A percentile compares a stretch with the other conserved stretches of the same genome.
These are phyloP conservation scores for Nematodospora anomalae DNA, from an alignment of 1,139 yeast species.

Conservation along the genomic window DNA sequence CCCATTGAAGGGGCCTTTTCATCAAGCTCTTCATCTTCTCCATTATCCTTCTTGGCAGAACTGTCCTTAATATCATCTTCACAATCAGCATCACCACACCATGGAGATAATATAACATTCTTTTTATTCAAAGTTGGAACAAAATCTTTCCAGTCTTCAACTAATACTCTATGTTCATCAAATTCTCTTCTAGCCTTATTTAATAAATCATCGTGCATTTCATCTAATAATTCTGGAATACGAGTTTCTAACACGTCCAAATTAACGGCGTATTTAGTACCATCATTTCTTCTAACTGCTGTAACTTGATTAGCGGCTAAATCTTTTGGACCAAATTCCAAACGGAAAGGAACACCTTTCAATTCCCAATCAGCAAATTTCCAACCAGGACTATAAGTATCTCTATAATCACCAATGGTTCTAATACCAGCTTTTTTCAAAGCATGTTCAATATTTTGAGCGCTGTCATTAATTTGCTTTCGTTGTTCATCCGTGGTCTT, in stretches of 20 bases:
- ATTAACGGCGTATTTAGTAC: conserved; percentile 67
- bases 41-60: conserved; percentile 80
- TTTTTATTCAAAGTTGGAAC: conserved; percentile 90
- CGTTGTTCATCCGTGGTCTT: conserved; percentile 80
- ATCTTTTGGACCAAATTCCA: conserved; percentile 97
- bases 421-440: conserved; percentile 64
- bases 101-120: conserved; percentile 89
- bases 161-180: conserved; percentile 79
- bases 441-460: conserved; percentile 61
- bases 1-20: conserved; percentile 99
- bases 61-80: conserved; percentile 96
- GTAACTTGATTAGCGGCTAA: conserved; percentile 74
- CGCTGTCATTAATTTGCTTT: conserved; percentile 66
- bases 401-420: conserved; percentile 84
- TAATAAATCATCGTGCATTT: conserved; percentile 74
- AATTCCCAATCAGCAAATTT: conserved; percentile 97
- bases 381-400: conserved; percentile 97
- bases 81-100: conserved; percentile 95
- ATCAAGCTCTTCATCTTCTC: conserved; percentile 83
- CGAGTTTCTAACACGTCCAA: conserved; percentile 64
- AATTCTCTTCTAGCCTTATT: conserved; percentile 76
- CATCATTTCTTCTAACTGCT: conserved; percentile 91
- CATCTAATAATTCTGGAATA: conserved; percentile 75
- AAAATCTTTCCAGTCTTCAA: conserved; percentile 86
- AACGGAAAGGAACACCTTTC: conserved; percentile 90